Evolutionary conservation across 441 rosid species (phyloP).

Genomic region (Gossypium davidsonii): DNA sequence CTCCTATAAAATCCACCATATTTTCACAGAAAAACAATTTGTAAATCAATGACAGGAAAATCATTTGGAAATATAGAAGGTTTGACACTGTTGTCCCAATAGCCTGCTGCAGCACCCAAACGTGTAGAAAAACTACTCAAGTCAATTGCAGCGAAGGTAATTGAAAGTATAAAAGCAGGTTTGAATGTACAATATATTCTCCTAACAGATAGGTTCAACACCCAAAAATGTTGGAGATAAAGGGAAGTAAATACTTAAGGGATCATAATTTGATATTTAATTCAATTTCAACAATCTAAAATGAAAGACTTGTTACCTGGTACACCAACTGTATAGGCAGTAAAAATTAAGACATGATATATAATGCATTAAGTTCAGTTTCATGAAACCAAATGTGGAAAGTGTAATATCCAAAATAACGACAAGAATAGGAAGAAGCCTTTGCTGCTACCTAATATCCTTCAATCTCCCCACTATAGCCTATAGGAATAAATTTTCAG

Average conservation of each 20-base stretch:
- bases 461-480: neutral
- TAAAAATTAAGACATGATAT: neutral
- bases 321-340: neutral
- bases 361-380: neutral
- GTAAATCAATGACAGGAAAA: too few relatives aligned
- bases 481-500: neutral
- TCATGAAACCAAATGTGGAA: neutral
- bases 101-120: neutral
- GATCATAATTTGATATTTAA: neutral
- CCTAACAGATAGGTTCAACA: neutral
- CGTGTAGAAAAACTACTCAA: neutral
- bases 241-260: neutral
- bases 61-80: neutral
- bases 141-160: neutral
- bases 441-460: neutral
- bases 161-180: neutral
- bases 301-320: neutral
- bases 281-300: neutral
- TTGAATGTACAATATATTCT: neutral
- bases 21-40: neutral
- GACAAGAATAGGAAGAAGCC: neutral
- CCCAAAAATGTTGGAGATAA: neutral
- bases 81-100: neutral
- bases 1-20: neutral
- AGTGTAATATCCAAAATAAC: neutral